Conservation (phyloP, 2,329 filamentous ascomycete genomes). For the Neobulgaria alba region DNA sequence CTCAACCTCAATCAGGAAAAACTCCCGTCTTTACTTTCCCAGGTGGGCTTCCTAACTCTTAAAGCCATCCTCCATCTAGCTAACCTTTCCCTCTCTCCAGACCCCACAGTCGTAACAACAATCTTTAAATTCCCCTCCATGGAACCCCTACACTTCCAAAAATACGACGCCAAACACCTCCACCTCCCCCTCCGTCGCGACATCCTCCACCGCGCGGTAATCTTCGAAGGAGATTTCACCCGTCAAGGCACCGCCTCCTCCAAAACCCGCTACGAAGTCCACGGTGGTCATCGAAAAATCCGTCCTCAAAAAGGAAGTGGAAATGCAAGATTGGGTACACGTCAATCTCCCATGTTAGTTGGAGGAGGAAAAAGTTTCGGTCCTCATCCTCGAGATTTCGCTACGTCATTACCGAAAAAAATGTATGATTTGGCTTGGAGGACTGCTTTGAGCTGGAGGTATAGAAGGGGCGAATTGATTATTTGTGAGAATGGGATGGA, state of each 20-base stretch:
- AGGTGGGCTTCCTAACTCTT: no score
- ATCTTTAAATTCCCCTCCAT: slow-evolving; percentile 85
- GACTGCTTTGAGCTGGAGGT: slow-evolving; percentile 87
- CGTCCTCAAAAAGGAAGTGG: slow-evolving; percentile 82
- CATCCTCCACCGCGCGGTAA: slow-evolving; percentile 81
- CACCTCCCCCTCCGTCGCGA: slow-evolving; percentile 81
- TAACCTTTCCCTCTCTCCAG: no score
- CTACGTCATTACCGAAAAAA: slow-evolving; percentile 73
- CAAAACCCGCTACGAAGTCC: slow-evolving; percentile 76
- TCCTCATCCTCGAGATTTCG: slow-evolving; percentile 88
- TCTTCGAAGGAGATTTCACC: slow-evolving; percentile 85
- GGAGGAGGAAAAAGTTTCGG: slow-evolving; percentile 87
- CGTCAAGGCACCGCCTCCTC: slow-evolving; percentile 78
- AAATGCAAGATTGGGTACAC: slow-evolving; percentile 67
- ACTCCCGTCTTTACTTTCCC: no score
- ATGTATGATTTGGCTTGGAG: slow-evolving; percentile 94
- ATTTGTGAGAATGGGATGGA: slow-evolving; percentile 74
- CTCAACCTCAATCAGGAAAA: no score
- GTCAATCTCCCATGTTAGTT: slow-evolving; percentile 70
- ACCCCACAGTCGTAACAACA: slow-evolving; percentile 66
- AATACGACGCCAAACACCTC: slow-evolving; percentile 76
- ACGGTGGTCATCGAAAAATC: slow-evolving; percentile 75
- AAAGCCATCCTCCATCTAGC: no score
- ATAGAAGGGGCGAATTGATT: slow-evolving; percentile 76
- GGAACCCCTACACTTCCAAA: slow-evolving; percentile 70